A percentile compares a stretch with the other conserved stretches of the same genome.
Conservation (phyloP, 306 rosid genomes). For the Medicago lupulina region DNA sequence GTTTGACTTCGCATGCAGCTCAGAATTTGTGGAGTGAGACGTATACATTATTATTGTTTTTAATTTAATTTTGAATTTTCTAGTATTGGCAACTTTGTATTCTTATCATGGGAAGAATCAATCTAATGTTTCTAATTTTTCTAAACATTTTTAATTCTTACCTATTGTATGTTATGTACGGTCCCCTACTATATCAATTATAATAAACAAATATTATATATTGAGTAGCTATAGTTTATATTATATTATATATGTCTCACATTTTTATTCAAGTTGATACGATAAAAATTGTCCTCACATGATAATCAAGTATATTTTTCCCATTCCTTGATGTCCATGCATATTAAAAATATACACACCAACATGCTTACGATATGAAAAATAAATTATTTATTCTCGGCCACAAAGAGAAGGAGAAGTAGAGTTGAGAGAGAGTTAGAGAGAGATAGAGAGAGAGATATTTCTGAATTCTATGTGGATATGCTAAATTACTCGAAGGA, state of each 20-base stretch:
- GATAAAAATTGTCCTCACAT: constrained; percentile 54
- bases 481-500: no score
- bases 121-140: constrained; percentile 39
- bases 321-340: constrained; percentile 53
- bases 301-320: constrained; percentile 54
- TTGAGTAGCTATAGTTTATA: constrained; percentile 21
- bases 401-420: not conserved
- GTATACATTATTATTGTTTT: not conserved
- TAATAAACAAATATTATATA: constrained; percentile 32
- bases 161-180: constrained; percentile 20
- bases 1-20: constrained; percentile 29
- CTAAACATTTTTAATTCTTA: not conserved
- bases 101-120: constrained; percentile 36
- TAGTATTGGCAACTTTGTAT: constrained; percentile 6
- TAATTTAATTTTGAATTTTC: not conserved
- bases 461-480: constrained; percentile 26
- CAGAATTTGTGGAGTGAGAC: constrained; percentile 41
- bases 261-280: constrained; percentile 45
- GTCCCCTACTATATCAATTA: constrained; percentile 24
- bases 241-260: constrained; percentile 13
- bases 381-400: constrained; percentile 44
- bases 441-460: not conserved
- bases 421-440: not conserved
- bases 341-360: constrained; percentile 43
- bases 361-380: constrained; percentile 47